Conservation (phyloP, 306 rosid genomes). For the Delonix regia region DNA sequence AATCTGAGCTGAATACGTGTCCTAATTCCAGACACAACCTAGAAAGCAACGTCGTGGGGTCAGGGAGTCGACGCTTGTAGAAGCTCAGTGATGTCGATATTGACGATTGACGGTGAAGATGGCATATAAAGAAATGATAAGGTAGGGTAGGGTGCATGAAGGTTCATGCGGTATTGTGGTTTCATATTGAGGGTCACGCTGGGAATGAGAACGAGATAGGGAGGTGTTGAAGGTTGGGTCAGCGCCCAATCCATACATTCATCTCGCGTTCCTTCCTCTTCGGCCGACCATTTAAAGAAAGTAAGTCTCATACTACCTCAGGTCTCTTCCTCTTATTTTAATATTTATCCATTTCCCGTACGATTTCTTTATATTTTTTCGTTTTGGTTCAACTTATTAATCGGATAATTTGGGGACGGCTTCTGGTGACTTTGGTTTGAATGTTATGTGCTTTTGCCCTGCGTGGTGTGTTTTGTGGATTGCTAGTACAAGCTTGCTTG, state of each 20-base stretch:
- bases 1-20: neutral
- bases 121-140: neutral
- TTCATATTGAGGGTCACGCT: neutral
- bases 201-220: neutral
- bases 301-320: slow-evolving; percentile 21
- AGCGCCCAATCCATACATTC: slow-evolving; percentile 13
- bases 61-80: neutral
- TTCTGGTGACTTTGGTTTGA: neutral
- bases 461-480: slow-evolving; percentile 4
- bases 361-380: neutral
- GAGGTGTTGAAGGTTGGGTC: neutral
- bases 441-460: slow-evolving; percentile 2
- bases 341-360: neutral
- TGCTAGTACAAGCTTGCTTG: neutral
- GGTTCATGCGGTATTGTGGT: neutral
- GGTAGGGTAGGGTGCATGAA: neutral
- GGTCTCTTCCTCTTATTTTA: neutral
- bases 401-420: neutral
- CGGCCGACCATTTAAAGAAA: slow-evolving; percentile 40
- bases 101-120: neutral
- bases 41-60: neutral
- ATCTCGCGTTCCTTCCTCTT: neutral
- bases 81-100: neutral
- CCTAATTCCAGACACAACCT: neutral
- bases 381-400: neutral